These are phyloP conservation scores for Podospora didyma DNA, from an alignment of 495 filamentous ascomycete species.

Conservation along the genomic window DNA sequence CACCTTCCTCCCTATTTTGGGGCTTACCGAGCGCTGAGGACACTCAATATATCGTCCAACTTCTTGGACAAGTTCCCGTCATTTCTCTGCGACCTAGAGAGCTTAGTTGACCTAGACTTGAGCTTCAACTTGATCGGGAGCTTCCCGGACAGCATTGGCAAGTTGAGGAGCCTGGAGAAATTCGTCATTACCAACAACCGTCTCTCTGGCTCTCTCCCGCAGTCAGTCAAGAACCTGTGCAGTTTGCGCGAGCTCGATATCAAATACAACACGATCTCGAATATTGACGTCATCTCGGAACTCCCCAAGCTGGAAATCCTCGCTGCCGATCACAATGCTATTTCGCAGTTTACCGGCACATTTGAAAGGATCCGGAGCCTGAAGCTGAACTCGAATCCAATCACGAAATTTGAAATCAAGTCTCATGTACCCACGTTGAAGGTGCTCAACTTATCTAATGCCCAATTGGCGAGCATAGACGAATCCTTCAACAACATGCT, in stretches of 20 bases:
- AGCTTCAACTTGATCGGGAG: conserved; percentile 88
- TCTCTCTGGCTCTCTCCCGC: conserved; percentile 66
- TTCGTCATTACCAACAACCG: conserved; percentile 95
- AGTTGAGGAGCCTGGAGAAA: conserved; percentile 73
- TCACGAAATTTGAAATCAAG: conserved; percentile 86
- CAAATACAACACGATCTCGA: conserved; percentile 82
- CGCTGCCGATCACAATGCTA: conserved; percentile 82
- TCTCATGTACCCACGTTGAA: conserved; percentile 74
- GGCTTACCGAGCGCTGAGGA: conserved; percentile 69
- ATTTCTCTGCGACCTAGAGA: conserved; percentile 76
- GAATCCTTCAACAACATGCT: conserved; percentile 81
- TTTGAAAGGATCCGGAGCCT: conserved; percentile 81
- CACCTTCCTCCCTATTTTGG: conserved; percentile 76
- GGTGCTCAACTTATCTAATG: conserved; percentile 79
- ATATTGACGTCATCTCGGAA: conserved; percentile 77
- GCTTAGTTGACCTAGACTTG: conserved; percentile 88
- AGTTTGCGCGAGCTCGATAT: conserved; percentile 90
- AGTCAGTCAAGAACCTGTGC: conserved; percentile 61
- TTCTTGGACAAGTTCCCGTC: conserved; percentile 78
- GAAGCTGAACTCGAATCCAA: conserved; percentile 84
- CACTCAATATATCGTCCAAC: conserved; percentile 88
- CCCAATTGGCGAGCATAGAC: conserved; percentile 83
- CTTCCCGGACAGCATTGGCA: conserved; percentile 73
- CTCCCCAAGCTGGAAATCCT: conserved; percentile 84
- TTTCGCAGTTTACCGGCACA: conserved; percentile 80